These are phyloP conservation scores for Irpex rosettiformis DNA, from an alignment of 1,284 basidiomycete species.

Conservation along the genomic window DNA sequence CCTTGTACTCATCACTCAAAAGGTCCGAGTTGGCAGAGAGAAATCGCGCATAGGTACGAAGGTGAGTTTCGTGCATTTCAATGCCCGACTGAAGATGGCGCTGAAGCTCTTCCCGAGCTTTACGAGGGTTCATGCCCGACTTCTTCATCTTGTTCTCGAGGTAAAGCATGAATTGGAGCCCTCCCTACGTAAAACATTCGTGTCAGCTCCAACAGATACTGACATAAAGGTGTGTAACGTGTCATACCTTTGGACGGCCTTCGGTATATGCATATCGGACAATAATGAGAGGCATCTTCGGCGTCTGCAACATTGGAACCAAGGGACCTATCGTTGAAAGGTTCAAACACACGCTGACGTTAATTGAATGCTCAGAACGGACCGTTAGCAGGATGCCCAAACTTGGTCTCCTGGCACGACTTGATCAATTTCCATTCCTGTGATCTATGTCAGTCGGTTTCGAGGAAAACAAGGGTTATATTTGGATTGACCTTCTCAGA, in stretches of 20 bases:
- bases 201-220: no score
- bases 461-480: no score
- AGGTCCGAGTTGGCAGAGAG: neutral
- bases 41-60: neutral
- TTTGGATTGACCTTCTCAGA: neutral
- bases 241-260: neutral
- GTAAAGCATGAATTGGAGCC: neutral
- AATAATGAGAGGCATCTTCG: neutral
- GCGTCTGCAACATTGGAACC: neutral
- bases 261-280: neutral
- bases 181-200: neutral
- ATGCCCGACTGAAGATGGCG: neutral
- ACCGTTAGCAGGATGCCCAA: neutral
- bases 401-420: neutral
- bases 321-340: neutral
- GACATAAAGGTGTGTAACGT: no score
- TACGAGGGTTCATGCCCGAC: neutral
- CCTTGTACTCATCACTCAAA: neutral
- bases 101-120: neutral
- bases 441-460: no score
- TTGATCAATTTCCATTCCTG: neutral
- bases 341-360: neutral
- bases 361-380: neutral
- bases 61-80: neutral
- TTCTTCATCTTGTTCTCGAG: neutral